Evolutionary conservation across 140 eudicot genomes (phyloP), one percentile per base, ranked within the genome.

Genomic region (Anethum foeniculum): DNA sequence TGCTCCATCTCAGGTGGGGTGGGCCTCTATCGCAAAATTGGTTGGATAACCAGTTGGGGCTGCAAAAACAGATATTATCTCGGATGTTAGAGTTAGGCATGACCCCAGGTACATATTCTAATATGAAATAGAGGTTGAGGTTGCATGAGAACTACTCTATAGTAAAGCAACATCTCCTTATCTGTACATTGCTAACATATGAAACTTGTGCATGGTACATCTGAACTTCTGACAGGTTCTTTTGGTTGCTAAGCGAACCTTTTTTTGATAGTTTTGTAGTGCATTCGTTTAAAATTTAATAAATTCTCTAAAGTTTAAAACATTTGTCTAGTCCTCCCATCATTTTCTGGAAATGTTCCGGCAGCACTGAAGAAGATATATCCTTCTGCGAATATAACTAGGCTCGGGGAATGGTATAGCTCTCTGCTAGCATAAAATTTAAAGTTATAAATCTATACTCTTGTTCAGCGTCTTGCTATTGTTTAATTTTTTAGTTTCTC

Each of bases 301-400:
- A 9, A 25, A 2, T 62, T 3, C 9, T 2, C n/a, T 52, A 5
- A 32, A 77, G 52, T 68, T 76, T 71, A 67, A 2, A 79, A 21
- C 79, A 2, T 69, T 82, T 80, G 51, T 82, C 38, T 78, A 94
- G 99, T 94, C 62, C 94, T 94, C 75, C 99, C 99, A 56, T 92
- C 99, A 82, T 94, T 94, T 81, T 92, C 99, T 79, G 99, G 99
- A 56, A 94, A 94, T 73, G 95, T 94, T 82, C 99, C 99, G n/a
- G 92, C 92, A 25, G 97, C 99, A 46, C 81, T 94, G 41, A 89
- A 80, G 87, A 82, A 82, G 18, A 88, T 86, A 19, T 94, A 84
- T 71, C 99, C 99, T 46, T 81, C 90, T 71, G 93, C 99, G 78
- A 92, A 94, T 86, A 94, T 94, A 76, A 94, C 95, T 41, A 88